A percentile compares a stretch with the other conserved stretches of the same genome.
Evolutionary conservation across 331 rosid species (phyloP).

Genomic region (Malus hybrid): DNA sequence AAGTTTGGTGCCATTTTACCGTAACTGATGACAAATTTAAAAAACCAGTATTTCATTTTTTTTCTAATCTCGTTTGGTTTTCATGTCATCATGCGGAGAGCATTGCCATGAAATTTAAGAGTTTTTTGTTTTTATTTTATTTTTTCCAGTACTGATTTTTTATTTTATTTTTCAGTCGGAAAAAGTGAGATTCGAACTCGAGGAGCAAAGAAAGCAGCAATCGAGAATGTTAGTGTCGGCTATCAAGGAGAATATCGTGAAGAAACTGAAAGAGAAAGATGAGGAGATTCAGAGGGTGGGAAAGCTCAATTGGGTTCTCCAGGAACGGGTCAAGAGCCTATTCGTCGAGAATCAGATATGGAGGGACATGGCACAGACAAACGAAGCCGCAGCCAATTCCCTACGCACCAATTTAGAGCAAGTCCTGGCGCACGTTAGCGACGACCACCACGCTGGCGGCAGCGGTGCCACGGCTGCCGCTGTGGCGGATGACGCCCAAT

Average conservation of each 20-base stretch:
- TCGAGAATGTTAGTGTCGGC: constrained; percentile 39
- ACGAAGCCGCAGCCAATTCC: constrained; percentile 69
- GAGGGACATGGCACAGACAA: constrained; percentile 68
- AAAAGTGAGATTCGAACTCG: constrained; percentile 50
- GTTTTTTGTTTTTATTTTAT: background rate
- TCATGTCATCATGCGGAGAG: background rate
- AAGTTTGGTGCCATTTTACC: background rate
- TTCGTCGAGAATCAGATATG: constrained; percentile 70
- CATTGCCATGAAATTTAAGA: background rate
- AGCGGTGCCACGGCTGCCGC: background rate
- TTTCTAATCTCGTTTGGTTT: background rate
- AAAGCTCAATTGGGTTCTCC: constrained; percentile 59
- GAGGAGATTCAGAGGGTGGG: constrained; percentile 64
- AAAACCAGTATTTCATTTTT: background rate
- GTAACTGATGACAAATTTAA: background rate
- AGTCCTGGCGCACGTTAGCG: constrained; percentile 41
- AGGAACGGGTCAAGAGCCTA: constrained; percentile 51
- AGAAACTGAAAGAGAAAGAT: constrained; percentile 63
- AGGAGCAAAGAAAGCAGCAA: constrained; percentile 48
- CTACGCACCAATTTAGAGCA: constrained; percentile 61
- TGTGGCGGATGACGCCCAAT: constrained; percentile 39
- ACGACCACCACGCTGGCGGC: constrained; percentile 1
- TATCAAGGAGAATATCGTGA: constrained; percentile 42
- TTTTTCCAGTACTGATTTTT: background rate
- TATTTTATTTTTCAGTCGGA: constrained; percentile 43